Evolutionary conservation across 2,329 filamentous ascomycete genomes (phyloP).

Genomic region (Phialophora expanda): DNA sequence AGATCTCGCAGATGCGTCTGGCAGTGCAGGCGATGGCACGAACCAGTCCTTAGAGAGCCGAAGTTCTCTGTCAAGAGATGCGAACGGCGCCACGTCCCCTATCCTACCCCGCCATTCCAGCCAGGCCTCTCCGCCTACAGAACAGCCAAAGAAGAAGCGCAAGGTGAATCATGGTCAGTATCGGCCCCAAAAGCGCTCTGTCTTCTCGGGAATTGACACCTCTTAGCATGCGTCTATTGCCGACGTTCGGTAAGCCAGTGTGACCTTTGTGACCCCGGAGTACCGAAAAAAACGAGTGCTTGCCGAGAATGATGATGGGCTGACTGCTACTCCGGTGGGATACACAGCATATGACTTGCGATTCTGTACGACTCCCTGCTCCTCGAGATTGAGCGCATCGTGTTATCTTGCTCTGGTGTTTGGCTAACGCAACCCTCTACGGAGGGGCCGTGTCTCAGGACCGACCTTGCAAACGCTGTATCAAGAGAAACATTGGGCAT

Average conservation of each 20-base stretch:
- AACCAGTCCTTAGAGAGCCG: constrained; percentile 32
- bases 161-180: constrained; percentile 83
- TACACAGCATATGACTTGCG: constrained; percentile 86
- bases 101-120: constrained; percentile 28
- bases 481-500: constrained; percentile 98
- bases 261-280: constrained; percentile 22
- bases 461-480: constrained; percentile 94
- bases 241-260: constrained; percentile 76
- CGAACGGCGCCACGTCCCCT: constrained; percentile 34
- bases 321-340: constrained; percentile 51
- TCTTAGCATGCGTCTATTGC: constrained; percentile 83
- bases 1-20: constrained; percentile 38
- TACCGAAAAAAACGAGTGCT: constrained; percentile 35
- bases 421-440: constrained; percentile 46
- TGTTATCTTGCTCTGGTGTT: constrained; percentile 37
- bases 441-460: constrained; percentile 63
- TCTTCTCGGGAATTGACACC: constrained; percentile 43
- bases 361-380: constrained; percentile 64
- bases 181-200: constrained; percentile 30
- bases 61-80: constrained; percentile 27
- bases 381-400: constrained; percentile 28
- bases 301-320: constrained; percentile 48
- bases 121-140: constrained; percentile 42
- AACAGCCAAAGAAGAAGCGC: constrained; percentile 80
- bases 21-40: constrained; percentile 34